phyloP scores from a whole-genome alignment of 2,329 filamentous ascomycete species.

The Fusarium sp. region DNA sequence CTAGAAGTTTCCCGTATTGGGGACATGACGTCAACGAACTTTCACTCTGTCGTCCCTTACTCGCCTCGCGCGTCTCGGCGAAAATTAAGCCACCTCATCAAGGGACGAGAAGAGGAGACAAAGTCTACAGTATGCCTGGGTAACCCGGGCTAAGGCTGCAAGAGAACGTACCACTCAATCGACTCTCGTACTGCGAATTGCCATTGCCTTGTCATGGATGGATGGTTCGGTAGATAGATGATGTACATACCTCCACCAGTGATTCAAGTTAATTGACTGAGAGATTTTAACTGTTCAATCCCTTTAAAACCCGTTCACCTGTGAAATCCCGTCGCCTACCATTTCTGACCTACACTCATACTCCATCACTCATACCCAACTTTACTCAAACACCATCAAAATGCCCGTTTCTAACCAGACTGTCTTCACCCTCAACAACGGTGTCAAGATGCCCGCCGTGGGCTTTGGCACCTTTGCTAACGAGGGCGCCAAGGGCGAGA shows the following conservation, averaged over 20 bases:
- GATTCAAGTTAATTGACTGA: slow-evolving; percentile 14
- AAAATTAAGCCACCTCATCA: slow-evolving; percentile 34
- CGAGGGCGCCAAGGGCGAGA: slow-evolving; percentile 60
- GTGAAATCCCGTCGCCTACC: neutral
- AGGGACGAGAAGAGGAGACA: slow-evolving; percentile 2
- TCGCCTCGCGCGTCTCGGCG: slow-evolving; percentile 25
- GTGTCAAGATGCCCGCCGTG: slow-evolving; percentile 69
- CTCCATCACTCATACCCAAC: slow-evolving; percentile 5
- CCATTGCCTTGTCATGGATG: neutral
- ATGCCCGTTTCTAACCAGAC: slow-evolving; percentile 46
- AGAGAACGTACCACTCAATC: neutral
- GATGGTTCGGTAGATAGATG: neutral
- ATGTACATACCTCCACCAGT: slow-evolving; percentile 13
- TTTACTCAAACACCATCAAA: slow-evolving; percentile 15
- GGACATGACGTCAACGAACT: slow-evolving; percentile 28
- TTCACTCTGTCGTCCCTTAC: neutral
- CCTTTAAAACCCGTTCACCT: slow-evolving; percentile 28
- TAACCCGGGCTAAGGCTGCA: neutral
- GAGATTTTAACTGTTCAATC: slow-evolving; percentile 15
- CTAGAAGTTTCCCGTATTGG: slow-evolving; percentile 24
- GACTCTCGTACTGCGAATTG: slow-evolving; percentile 3
- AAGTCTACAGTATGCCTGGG: neutral
- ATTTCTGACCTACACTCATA: slow-evolving; percentile 15
- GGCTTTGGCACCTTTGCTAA: slow-evolving; percentile 76
- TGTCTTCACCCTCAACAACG: slow-evolving; percentile 61